Percentiles rank a stretch among this genome's conserved stretches.
phyloP scores from a whole-genome alignment of 495 filamentous ascomycete genomes.

The Neurospora sp. region DNA sequence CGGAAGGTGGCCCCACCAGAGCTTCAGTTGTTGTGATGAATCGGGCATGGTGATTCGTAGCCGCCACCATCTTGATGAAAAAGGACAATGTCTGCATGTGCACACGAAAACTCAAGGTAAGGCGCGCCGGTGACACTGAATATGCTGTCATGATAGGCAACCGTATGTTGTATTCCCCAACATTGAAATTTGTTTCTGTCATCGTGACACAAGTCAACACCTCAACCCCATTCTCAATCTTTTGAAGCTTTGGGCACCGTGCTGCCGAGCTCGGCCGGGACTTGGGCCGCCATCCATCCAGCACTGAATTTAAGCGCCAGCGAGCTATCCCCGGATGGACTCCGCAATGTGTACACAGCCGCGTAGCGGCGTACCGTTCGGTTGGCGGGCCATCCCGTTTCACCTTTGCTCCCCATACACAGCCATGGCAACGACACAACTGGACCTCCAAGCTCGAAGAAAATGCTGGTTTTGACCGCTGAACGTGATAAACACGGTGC shows the following conservation, averaged over 20 bases:
- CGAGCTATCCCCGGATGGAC: background rate
- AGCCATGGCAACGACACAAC: background rate
- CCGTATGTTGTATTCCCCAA: background rate
- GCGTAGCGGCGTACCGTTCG: background rate
- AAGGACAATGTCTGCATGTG: background rate
- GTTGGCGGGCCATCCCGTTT: constrained; percentile 4
- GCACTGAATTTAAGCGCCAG: background rate
- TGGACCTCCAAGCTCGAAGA: background rate
- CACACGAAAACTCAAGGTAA: background rate
- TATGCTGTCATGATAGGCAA: background rate
- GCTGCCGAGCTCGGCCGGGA: background rate
- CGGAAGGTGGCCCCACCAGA: background rate
- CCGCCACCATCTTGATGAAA: background rate
- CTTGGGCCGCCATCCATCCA: background rate
- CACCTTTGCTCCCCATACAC: background rate
- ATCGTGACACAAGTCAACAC: background rate
- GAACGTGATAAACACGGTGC: background rate
- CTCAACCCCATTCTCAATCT: background rate
- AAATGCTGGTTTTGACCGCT: background rate
- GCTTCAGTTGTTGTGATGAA: background rate
- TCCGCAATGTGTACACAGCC: background rate
- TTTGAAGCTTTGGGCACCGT: background rate
- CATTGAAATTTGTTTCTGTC: background rate
- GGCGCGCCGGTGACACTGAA: background rate
- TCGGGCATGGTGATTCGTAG: background rate